Evolutionary conservation across 352 stramenopile species (phyloP), one percentile per base, ranked within the genome.

Genomic region (Phytophthora litchii): DNA sequence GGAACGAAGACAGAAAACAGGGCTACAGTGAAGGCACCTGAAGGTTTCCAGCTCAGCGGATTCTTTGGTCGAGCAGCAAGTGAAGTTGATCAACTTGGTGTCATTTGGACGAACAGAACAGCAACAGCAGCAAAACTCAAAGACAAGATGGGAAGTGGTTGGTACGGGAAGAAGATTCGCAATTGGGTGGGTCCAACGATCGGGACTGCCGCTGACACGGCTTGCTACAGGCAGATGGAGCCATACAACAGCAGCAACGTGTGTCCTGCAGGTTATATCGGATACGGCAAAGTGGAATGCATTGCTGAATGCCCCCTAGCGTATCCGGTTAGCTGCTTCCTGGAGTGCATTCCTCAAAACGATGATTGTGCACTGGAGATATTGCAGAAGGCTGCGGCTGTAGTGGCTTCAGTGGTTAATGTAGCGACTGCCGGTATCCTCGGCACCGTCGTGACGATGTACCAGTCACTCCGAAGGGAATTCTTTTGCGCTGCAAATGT

Each of bases 301-400:
- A 40, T 67, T 3, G 52, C 60, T 11, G 27, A 77, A 37, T 83
- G 73, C 27, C 74, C 74, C 7, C 23, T 84, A 27, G 64, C 79
- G 21, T 84, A 82, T 51, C 75, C 75, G 1, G 49, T 58, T 8
- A 48, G 36, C 10, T 58, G 50, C 37, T 58, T 21, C 17, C 27
- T 58, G 16, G 50, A 58, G 19, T 49, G 50, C 20, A 58, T 58
- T 23, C 50, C 50, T 31, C 50, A 58, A 25, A 58, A 58, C 2
- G 50, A 58, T 38, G 50, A 58, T 3, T 58, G 50, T 41, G 37
- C 25, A 17, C 14, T 58, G 17, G 50, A 58, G 27, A 50, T 60
- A 17, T 9, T 29, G 2, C 48, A 60, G 11, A 65, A 65, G 12
- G 27, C 17, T 9, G 25, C 32, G 13, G 48, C 49, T 38, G 44